Evolutionary conservation across 106 monocot genomes (phyloP).

Genomic region (Ottelia alismoides): DNA sequence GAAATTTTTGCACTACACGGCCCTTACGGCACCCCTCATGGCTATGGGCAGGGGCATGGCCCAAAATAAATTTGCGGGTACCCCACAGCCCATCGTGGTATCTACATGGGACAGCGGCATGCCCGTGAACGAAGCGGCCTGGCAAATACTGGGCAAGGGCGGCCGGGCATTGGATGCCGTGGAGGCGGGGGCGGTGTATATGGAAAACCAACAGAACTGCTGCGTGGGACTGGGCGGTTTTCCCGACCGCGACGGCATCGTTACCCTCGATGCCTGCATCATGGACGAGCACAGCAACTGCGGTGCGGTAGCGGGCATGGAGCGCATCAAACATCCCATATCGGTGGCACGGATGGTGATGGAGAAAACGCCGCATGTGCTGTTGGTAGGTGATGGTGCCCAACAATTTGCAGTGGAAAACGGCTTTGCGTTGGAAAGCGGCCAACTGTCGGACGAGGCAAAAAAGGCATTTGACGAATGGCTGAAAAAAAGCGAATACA

Average conservation of each 20-base stretch:
- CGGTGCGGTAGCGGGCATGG: background rate
- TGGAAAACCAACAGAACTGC: background rate
- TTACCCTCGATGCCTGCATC: background rate
- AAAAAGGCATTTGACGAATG: background rate
- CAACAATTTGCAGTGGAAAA: background rate
- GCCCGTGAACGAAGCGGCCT: too few relatives aligned
- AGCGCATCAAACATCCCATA: background rate
- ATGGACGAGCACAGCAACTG: background rate
- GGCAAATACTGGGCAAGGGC: too few relatives aligned
- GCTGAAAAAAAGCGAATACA: background rate
- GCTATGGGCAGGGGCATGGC: too few relatives aligned
- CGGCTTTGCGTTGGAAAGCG: background rate
- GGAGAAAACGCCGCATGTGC: background rate
- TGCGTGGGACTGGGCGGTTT: background rate
- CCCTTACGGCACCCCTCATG: too few relatives aligned
- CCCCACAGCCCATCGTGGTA: too few relatives aligned
- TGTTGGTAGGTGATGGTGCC: background rate
- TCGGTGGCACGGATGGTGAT: background rate
- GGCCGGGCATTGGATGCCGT: background rate
- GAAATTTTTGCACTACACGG: too few relatives aligned
- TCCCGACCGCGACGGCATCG: background rate
- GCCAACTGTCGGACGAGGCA: background rate
- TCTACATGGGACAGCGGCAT: too few relatives aligned
- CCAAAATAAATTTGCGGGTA: too few relatives aligned
- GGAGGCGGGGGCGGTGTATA: too few relatives aligned